Evolutionary conservation across 495 filamentous ascomycete species (phyloP), one percentile per base, ranked within the genome.

Genomic region (Tuber calosporum): DNA sequence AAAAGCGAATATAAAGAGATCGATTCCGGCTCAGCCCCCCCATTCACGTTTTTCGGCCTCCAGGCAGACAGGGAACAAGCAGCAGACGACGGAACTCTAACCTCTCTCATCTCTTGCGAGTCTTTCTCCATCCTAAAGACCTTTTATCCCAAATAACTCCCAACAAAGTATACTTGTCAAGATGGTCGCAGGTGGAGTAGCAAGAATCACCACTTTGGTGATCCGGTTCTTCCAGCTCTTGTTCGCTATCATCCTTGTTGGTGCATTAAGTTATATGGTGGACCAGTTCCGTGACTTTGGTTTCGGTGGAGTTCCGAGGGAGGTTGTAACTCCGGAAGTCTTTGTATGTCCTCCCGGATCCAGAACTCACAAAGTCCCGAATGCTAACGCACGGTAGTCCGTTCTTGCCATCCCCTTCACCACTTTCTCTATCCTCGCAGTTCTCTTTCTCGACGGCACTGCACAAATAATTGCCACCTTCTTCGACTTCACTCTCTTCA

Each of bases 231-330:
- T 81, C 69, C 79, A 81, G 38, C 74, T 73, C 17, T 22, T 67
- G 53, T 74, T 79, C 69, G 70, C 72, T n/a, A 66, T 81, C 38
- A 75, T 79, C 69, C 79, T 81, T 34, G 48, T 80, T 30, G 76
- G 79, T 34, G 37, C 66, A 39, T 67, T 72, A 19, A 70, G 75
- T 36, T 81, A 79, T 68, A 78, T 81, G 68, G 76, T 80, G 40
- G 43, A 80, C 66, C 72, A 80, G 66, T 74, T 74, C 73, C 73
- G 73, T 1, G 77, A 79, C 19, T 77, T 68, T 26, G 71, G 26
- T 6, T 62, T 26, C 8, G 69, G 34, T 8, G 41, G 67, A 2
- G 41, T 72, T 19, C 76, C 75, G 5, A 40, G 40, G 11, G 78
- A 78, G 62, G 69, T 80, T 20, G 34, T 78, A n/a, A 43, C 71